phyloP scores from a whole-genome alignment of 345 rosid genomes.

The Euclidium syriacum region DNA sequence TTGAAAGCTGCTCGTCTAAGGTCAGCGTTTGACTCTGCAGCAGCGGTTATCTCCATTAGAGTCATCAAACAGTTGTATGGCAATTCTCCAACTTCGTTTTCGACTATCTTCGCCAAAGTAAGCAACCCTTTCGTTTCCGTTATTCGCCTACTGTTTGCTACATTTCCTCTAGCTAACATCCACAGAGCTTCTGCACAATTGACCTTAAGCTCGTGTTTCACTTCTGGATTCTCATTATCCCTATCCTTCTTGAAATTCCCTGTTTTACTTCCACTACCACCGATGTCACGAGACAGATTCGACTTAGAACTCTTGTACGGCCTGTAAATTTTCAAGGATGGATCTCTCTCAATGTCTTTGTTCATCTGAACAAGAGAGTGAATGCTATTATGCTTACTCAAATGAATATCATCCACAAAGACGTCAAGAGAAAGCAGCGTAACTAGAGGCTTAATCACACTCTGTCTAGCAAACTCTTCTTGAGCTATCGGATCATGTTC shows the following conservation, averaged over 20 bases:
- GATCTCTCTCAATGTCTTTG: conserved; percentile 43
- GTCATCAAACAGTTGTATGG: conserved; percentile 81
- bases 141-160: conserved; percentile 63
- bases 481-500: conserved; percentile 54
- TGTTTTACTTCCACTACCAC: conserved; percentile 32
- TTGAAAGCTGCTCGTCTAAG: conserved; percentile 80
- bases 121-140: conserved; percentile 93
- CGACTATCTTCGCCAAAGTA: conserved; percentile 79
- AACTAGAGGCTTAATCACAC: conserved; percentile 76
- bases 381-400: conserved; percentile 62
- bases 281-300: conserved; percentile 34
- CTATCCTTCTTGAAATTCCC: conserved; percentile 54
- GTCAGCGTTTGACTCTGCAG: conserved; percentile 66
- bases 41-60: conserved; percentile 70
- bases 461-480: conserved; percentile 80
- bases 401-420: conserved; percentile 42
- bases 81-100: conserved; percentile 59
- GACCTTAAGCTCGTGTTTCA: conserved; percentile 57
- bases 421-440: conserved; percentile 65
- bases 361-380: conserved; percentile 73
- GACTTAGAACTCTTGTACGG: conserved; percentile 42
- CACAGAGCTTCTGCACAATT: conserved; percentile 67
- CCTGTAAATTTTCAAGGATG: conserved; percentile 21
- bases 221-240: conserved; percentile 65
- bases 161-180: conserved; percentile 79